These are phyloP conservation scores for Colletotrichum scovillei DNA, from an alignment of 2,329 filamentous ascomycete genomes.

Conservation along the genomic window DNA sequence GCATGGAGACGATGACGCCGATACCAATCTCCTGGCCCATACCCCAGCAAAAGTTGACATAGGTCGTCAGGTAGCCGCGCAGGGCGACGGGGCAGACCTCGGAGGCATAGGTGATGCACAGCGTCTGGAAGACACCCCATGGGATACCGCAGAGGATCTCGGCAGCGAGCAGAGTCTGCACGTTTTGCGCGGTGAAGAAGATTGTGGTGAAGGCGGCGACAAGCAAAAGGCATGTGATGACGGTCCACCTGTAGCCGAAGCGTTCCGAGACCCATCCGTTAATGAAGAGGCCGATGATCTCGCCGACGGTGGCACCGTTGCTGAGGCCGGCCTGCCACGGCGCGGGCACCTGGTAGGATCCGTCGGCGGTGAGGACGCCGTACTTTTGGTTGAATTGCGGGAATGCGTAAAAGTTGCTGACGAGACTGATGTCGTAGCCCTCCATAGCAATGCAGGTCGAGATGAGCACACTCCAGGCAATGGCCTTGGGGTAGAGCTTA, in stretches of 20 bases:
- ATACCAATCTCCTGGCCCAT: slow-evolving; percentile 80
- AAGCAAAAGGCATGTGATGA: slow-evolving; percentile 67
- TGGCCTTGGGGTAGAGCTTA: slow-evolving; percentile 86
- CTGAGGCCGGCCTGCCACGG: slow-evolving; percentile 72
- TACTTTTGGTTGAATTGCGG: slow-evolving; percentile 69
- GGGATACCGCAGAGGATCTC: slow-evolving; percentile 74
- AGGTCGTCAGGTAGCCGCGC: slow-evolving; percentile 78
- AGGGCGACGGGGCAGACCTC: slow-evolving; percentile 80
- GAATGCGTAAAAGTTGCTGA: slow-evolving; percentile 82
- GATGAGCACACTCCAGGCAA: slow-evolving; percentile 85
- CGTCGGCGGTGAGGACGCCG: slow-evolving; percentile 58
- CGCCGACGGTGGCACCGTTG: slow-evolving; percentile 69
- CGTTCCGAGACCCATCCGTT: slow-evolving; percentile 75
- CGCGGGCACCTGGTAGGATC: slow-evolving; percentile 66
- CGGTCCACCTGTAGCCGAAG: slow-evolving; percentile 75
- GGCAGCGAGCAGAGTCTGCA: slow-evolving; percentile 67
- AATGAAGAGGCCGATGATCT: slow-evolving; percentile 74
- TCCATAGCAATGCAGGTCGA: slow-evolving; percentile 95
- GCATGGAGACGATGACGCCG: slow-evolving; percentile 77
- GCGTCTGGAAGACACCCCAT: slow-evolving; percentile 69
- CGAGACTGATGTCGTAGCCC: slow-evolving; percentile 84
- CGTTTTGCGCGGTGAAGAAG: slow-evolving; percentile 73
- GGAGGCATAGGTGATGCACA: slow-evolving; percentile 74
- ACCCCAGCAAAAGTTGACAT: slow-evolving; percentile 78
- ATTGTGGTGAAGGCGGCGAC: slow-evolving; percentile 70